Percentiles rank a stretch among this genome's conserved stretches.
phyloP scores from a whole-genome alignment of 2,329 filamentous ascomycete genomes.

The Penicillium griseofulvum region DNA sequence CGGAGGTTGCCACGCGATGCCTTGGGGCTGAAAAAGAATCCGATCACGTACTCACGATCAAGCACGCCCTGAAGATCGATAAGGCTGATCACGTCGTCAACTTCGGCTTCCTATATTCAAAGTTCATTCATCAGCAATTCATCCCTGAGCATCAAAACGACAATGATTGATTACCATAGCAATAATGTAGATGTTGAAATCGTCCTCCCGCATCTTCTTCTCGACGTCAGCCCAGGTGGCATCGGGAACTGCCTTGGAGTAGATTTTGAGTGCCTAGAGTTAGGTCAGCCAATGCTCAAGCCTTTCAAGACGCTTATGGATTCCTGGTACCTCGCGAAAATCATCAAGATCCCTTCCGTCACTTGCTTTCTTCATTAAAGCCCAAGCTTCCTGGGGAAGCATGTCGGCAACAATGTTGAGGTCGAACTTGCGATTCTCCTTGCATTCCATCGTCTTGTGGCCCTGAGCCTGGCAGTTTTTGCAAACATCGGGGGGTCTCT shows the following conservation, averaged over 20 bases:
- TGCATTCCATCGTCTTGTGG: constrained; percentile 47
- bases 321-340: constrained; percentile 45
- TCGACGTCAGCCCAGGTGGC: constrained; percentile 52
- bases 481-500: constrained; percentile 44
- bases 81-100: constrained; percentile 46
- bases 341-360: constrained; percentile 50
- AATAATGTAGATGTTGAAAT: constrained; percentile 52
- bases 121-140: constrained; percentile 4
- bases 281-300: constrained; percentile 7
- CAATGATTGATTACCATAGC: constrained; percentile 41
- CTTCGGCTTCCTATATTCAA: constrained; percentile 40
- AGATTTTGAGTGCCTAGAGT: constrained; percentile 47
- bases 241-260: constrained; percentile 48
- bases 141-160: neutral
- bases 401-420: constrained; percentile 47
- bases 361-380: constrained; percentile 48
- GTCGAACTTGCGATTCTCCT: constrained; percentile 46
- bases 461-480: constrained; percentile 49
- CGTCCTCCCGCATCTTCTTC: constrained; percentile 49
- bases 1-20: constrained; percentile 48
- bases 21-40: constrained; percentile 49
- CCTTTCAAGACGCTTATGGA: neutral
- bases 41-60: constrained; percentile 51
- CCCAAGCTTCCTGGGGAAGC: constrained; percentile 52
- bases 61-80: constrained; percentile 55